Base-by-base conservation (phyloP, 2,329 filamentous ascomycete species). In the Colletotrichum tabaci region DNA sequence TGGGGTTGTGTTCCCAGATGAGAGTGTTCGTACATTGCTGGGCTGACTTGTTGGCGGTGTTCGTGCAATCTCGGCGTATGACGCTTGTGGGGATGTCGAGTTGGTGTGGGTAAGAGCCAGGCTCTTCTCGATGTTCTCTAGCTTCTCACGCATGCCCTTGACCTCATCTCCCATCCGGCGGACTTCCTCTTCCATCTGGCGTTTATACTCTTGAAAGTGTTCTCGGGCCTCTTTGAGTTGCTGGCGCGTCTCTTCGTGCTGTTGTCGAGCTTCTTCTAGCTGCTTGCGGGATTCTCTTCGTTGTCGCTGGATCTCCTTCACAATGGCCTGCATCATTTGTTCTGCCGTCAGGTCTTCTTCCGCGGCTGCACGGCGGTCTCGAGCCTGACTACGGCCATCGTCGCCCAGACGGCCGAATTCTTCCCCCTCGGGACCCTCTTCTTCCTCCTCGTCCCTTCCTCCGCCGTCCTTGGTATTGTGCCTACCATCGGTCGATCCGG, bases 41-140 rank as follows among this genome's bases (percentile, higher is more conserved):
- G 57, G 57, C 26, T 49, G 57, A 46, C 40, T 49, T 6, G 57
- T 61, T 26, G 57, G 57, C 44, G 57, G 57, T 12, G 57, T 61
- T 16, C 57, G 57, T 26, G 57, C 57, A 16, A 61, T 46, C 23
- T 61, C 57, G 23, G 57, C 57, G 16, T 61, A 61, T 15, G 57
- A 61, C 44, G 44, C 15, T 46, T 46, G 44, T 15, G 44, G 44
- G 44, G 44, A 46, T 18, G 44, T 46, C 44, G 15, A 4, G 44
- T 18, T 46, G 44, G 44, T 18, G 44, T 18, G 12, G 44, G 12
- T 46, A 16, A 46, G 3, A 16, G 15, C 15, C 44, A 18, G 44
- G 15, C 15, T 46, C 15, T 46, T 46, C 3, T 18, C 44, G 44
- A 46, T 46, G 16, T 18, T 46, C 13, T 46, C 44, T 18, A 16